Evolutionary conservation across 2,329 filamentous ascomycete species (phyloP).

Genomic region (Paradendryphiella salina): DNA sequence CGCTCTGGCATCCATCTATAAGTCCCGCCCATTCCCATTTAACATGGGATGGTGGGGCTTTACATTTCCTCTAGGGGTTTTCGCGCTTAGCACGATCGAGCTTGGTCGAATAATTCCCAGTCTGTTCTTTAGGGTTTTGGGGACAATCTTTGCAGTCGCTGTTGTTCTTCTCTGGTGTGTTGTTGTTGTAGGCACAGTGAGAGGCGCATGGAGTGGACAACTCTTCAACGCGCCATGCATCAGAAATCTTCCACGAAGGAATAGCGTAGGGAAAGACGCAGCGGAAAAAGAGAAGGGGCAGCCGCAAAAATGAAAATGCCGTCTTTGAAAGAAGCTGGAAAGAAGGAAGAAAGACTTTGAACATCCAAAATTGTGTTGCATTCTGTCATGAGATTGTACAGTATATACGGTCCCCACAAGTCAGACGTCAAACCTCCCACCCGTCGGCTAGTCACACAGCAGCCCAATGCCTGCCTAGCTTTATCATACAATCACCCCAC

Average conservation of each 20-base stretch:
- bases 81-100: conserved; percentile 54
- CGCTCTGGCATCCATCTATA: conserved; percentile 55
- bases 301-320: not conserved
- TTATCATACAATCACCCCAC: too few species aligned
- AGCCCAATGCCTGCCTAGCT: too few species aligned
- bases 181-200: conserved; percentile 55
- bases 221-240: conserved; percentile 61
- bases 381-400: not conserved
- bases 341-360: not conserved
- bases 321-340: not conserved
- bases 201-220: conserved; percentile 53
- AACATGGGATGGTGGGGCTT: conserved; percentile 68
- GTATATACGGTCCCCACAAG: too few species aligned
- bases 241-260: conserved; percentile 36
- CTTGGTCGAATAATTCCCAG: conserved; percentile 59
- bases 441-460: too few species aligned
- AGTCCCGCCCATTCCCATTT: conserved; percentile 56
- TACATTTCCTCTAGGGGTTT: conserved; percentile 63
- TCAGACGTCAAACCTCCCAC: too few species aligned
- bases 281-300: conserved; percentile 24
- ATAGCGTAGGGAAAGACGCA: conserved; percentile 14
- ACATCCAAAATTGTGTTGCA: not conserved
- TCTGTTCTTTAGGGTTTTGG: conserved; percentile 59
- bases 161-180: conserved; percentile 62
- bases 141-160: conserved; percentile 57